These are phyloP conservation scores for Filobasidium wieringae DNA, from an alignment of 768 basidiomycete genomes.

Conservation along the genomic window DNA sequence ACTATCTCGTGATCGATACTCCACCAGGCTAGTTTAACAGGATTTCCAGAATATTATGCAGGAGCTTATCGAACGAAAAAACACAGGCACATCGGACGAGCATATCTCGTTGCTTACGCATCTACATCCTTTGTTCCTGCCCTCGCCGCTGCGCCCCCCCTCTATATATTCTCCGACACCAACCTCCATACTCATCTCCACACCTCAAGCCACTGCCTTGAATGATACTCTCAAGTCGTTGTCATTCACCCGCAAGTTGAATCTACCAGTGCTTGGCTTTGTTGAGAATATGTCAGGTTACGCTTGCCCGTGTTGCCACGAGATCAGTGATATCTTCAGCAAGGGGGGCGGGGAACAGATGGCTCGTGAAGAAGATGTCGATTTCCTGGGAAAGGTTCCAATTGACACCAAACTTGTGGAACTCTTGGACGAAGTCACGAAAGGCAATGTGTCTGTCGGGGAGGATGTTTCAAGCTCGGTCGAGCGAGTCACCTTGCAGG, in stretches of 20 bases:
- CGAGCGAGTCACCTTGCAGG: background rate
- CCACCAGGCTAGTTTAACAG: slow-evolving; percentile 66
- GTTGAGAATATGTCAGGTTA: slow-evolving; percentile 99
- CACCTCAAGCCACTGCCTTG: slow-evolving; percentile 91
- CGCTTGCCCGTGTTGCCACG: slow-evolving; percentile 92
- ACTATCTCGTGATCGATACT: slow-evolving; percentile 87
- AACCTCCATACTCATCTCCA: slow-evolving; percentile 79
- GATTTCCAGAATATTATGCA: background rate
- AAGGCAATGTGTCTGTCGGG: slow-evolving; percentile 8
- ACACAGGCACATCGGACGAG: slow-evolving; percentile 92
- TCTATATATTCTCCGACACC: slow-evolving; percentile 47
- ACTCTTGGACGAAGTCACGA: slow-evolving; percentile 60
- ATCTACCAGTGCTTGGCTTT: slow-evolving; percentile 74
- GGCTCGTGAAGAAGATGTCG: slow-evolving; percentile 60
- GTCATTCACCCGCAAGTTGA: slow-evolving; percentile 81
- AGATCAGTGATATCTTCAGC: slow-evolving; percentile 88
- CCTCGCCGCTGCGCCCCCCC: slow-evolving; percentile 12
- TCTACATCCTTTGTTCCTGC: slow-evolving; percentile 61
- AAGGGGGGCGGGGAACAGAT: slow-evolving; percentile 82
- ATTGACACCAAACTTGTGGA: slow-evolving; percentile 84
- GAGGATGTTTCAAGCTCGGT: slow-evolving; percentile 16
- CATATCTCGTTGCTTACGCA: slow-evolving; percentile 92
- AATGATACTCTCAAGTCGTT: slow-evolving; percentile 93
- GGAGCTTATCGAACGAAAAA: background rate
- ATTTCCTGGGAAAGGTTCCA: slow-evolving; percentile 77